Evolutionary conservation across 352 stramenopile genomes (phyloP).

Genomic region (Globisporangium perplexum): DNA sequence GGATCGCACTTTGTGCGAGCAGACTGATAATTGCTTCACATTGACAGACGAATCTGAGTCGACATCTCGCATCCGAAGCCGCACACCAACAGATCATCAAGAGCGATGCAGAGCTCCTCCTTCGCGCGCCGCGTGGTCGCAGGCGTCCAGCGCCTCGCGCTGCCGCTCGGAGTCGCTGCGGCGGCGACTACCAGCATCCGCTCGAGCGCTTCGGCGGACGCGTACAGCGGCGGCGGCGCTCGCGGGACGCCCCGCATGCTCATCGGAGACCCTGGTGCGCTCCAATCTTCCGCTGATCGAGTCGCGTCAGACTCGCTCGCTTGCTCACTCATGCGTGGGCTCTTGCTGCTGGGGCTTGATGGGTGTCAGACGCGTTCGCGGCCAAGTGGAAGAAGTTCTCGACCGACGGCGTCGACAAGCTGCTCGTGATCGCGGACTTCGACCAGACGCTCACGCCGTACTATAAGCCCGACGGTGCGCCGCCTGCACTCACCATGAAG

Average conservation of each 20-base stretch:
- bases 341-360: too few species aligned
- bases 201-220: background rate
- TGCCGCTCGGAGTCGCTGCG: background rate
- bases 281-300: too few species aligned
- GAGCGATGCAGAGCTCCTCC: background rate
- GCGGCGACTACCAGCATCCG: background rate
- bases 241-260: conserved; percentile 5
- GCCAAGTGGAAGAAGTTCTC: conserved; percentile 75
- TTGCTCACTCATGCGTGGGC: too few species aligned
- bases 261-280: conserved; percentile 6
- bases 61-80: too few species aligned
- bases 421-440: conserved; percentile 81
- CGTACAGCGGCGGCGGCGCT: background rate
- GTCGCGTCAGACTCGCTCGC: too few species aligned
- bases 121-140: background rate
- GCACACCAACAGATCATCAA: too few species aligned
- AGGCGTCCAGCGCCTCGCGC: background rate
- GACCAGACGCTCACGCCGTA: conserved; percentile 76
- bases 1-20: too few species aligned
- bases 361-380: conserved; percentile 65
- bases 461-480: conserved; percentile 41
- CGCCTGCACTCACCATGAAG: background rate
- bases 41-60: too few species aligned
- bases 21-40: too few species aligned
- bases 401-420: conserved; percentile 52